Percentiles rank a stretch among this genome's conserved stretches.
phyloP scores from a whole-genome alignment of 2,329 filamentous ascomycete species.

The Cordyceps sp. region DNA sequence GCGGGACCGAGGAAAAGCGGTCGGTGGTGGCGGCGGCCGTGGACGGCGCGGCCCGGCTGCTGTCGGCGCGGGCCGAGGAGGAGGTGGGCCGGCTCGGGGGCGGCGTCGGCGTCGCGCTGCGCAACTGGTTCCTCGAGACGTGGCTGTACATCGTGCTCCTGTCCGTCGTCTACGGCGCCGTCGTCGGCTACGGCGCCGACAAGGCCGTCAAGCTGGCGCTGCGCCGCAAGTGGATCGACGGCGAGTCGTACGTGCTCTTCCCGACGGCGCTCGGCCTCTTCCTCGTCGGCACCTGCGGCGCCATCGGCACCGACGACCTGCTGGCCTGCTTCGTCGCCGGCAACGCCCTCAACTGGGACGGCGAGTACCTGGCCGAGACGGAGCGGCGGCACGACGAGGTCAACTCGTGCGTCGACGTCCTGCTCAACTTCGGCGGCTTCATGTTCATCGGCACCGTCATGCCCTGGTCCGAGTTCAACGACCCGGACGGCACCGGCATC shows the following conservation, averaged over 20 bases:
- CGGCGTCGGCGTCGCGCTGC: constrained; percentile 32
- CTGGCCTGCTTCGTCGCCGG: constrained; percentile 45
- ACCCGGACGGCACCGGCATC: constrained; percentile 33
- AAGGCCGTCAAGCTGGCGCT: constrained; percentile 27
- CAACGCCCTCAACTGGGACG: constrained; percentile 44
- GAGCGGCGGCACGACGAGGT: constrained; percentile 42
- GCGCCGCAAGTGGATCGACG: constrained; percentile 34
- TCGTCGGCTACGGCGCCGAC: constrained; percentile 30
- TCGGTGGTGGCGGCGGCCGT: neutral
- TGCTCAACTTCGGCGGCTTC: constrained; percentile 44
- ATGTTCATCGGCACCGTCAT: constrained; percentile 40
- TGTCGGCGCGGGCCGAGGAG: constrained; percentile 9
- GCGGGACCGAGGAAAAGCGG: constrained; percentile 3
- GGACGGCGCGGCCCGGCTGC: neutral
- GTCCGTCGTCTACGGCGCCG: constrained; percentile 31
- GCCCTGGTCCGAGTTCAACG: constrained; percentile 37
- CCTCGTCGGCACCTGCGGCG: constrained; percentile 38
- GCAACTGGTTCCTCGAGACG: constrained; percentile 42
- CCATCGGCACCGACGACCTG: constrained; percentile 41
- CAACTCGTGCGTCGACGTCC: constrained; percentile 38
- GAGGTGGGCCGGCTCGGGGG: constrained; percentile 34
- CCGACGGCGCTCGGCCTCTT: constrained; percentile 38
- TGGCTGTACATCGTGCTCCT: constrained; percentile 42
- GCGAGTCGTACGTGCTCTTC: constrained; percentile 34
- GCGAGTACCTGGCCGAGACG: constrained; percentile 37